Base-by-base conservation (phyloP, 140 eudicot species). In the Oenanthe javanica region DNA sequence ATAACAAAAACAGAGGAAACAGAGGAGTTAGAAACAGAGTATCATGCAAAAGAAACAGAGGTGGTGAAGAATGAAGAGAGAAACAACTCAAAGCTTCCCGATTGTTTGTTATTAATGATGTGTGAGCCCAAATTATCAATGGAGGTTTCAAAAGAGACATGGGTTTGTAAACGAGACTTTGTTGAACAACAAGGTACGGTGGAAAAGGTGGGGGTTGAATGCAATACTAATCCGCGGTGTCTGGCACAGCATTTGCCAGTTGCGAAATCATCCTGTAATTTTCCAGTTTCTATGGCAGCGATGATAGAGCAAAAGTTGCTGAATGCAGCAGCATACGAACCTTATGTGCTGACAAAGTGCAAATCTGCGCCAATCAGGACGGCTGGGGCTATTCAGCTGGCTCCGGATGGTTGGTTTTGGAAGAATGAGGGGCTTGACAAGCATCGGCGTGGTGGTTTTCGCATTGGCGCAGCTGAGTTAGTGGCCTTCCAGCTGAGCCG, bases 131-230 rank as follows among this genome's bases (percentile, higher is more conserved):
- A 96, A 82, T 82, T 96, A 47, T 96, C 99, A 70, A 91, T 96
- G 96, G 97, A 93, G 75, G 96, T 96, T 9, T 96, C 96, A 18
- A 93, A 84, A 81, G 99, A 96, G 78, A 96, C 99, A 59, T 96
- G 99, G 99, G 99, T 96, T 40, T 88, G 97, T 86, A 89, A 90
- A 67, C 86, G 85, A 9, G 99, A 93, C 73, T 93, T 96, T 93
- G 81, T 84, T 84, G 52, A 86, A 77, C 81, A 88, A 80, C 80
- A 61, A 66, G 36, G 85, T 95, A 51, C 80, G 77, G 72, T 79
- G 84, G 77, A 86, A 85, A 51, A 48, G 14, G 36, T 25, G 87
- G 16, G 21, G 63, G 46, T 55, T 36, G 59, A 55, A 72, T 15
- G 72, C 75, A 67, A 84, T 79, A 73, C 25, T 59, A 69, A 38